Base-by-base conservation (phyloP, 2,329 filamentous ascomycete genomes). In the Monosporascus sp. region DNA sequence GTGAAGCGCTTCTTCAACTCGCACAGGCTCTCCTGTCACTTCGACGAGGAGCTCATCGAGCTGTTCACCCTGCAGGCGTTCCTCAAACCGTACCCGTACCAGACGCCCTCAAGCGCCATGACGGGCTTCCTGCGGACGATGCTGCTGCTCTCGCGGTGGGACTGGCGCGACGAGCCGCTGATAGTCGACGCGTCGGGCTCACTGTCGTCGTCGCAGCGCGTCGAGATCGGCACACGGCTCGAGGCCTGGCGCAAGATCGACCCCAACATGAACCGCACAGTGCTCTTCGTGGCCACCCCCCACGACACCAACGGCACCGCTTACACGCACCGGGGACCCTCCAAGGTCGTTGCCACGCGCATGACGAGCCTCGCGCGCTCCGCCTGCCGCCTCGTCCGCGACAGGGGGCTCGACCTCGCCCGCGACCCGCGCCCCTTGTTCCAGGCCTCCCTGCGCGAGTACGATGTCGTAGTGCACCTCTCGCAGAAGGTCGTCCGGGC, bases 171-270 rank as follows among this genome's bases (percentile, higher is more conserved):
- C 7, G 86, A 91, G 51, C 88, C 94, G 1, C 77, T 97, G 34
- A 78, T 96, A 36, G 79, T 97, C 26, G 91, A 97, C 68, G 80
- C 90, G 26, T 81, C 84, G 11, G 81, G 79, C 56, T 81, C 84
- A 16, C 77, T 95, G 65, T 81, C 81, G 7, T 71, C 76, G 7
- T 74, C 81, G 11, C 83, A 88, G 31, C 78, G 87, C 11, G 73
- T 81, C 34, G 74, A 77, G 3, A 85, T 94, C 58, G 79, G 78
- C 38, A 88, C 85, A 4, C 84, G 87, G 20, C 86, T 97, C 54
- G 84, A 90, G 56, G 86, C 87, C 16, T 96, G 91, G 90, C 82
- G 94, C 54, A 90, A 88, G 59, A 85, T 94, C 51, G 94, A 99
- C 64, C 91, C 92, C 1, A 84, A 81, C 51, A 89, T 97, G 85